Percentiles rank a stretch among this genome's conserved stretches.
phyloP scores from a whole-genome alignment of 2,329 filamentous ascomycete species.

The Cercospora sp. region DNA sequence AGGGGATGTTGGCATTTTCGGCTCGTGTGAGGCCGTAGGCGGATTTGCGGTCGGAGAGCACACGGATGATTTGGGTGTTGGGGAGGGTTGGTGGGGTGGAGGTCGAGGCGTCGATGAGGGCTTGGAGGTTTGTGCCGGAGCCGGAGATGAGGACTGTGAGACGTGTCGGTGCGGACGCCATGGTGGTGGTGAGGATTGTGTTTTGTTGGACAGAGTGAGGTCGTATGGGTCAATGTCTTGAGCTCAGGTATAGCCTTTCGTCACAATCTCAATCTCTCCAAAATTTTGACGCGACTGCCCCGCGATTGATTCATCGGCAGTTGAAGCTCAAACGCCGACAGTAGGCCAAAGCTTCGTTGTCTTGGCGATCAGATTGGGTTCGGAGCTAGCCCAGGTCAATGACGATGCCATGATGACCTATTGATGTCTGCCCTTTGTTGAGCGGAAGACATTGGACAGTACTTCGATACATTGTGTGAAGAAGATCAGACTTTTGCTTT shows the following conservation, averaged over 20 bases:
- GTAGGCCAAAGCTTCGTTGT: neutral
- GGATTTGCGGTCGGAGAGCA: constrained; percentile 65
- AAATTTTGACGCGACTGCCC: constrained; percentile 12
- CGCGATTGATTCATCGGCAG: neutral
- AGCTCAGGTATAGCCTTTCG: neutral
- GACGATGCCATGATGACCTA: constrained; percentile 8
- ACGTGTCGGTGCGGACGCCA: constrained; percentile 21
- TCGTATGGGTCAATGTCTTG: neutral
- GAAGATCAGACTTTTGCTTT: constrained; percentile 8
- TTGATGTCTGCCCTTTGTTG: neutral
- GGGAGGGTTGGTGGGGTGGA: constrained; percentile 44
- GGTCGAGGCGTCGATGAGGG: constrained; percentile 64
- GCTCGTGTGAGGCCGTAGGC: constrained; percentile 67
- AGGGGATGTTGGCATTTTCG: constrained; percentile 63
- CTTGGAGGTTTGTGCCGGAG: constrained; percentile 76
- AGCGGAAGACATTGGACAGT: neutral
- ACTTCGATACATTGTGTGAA: neutral
- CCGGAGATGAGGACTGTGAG: constrained; percentile 59
- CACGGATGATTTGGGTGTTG: constrained; percentile 58
- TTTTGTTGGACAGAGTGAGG: neutral
- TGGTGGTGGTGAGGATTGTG: neutral
- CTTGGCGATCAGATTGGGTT: constrained; percentile 8
- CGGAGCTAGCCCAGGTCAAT: constrained; percentile 4
- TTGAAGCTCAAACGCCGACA: neutral
- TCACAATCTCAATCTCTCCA: neutral